phyloP scores from a whole-genome alignment of 78 protist species.

The Dictyostelium capitatum region DNA sequence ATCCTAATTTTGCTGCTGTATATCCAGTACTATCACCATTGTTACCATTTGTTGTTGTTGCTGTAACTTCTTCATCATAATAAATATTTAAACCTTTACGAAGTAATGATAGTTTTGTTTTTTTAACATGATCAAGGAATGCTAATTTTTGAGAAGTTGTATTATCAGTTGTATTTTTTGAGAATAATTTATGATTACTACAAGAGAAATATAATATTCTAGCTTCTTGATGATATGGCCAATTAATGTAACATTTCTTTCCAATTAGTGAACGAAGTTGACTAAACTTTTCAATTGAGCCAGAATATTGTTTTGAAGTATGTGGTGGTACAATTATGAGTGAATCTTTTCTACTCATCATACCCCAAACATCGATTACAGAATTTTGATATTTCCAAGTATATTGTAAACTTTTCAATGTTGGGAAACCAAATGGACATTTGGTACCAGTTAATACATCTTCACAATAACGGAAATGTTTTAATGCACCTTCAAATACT shows the following conservation, averaged over 20 bases:
- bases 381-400: conserved; percentile 24
- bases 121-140: conserved; percentile 35
- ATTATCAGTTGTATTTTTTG: not conserved
- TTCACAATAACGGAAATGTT: conserved; percentile 34
- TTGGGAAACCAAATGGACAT: conserved; percentile 80
- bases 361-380: conserved; percentile 69
- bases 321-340: conserved; percentile 29
- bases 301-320: not conserved
- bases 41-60: not conserved
- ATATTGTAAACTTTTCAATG: conserved; percentile 20
- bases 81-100: conserved; percentile 34
- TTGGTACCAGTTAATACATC: conserved; percentile 65
- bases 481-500: conserved; percentile 8
- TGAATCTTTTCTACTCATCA: conserved; percentile 53
- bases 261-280: conserved; percentile 24
- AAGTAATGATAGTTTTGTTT: not conserved
- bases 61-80: not conserved
- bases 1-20: not conserved
- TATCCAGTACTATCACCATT: not conserved
- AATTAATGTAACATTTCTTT: conserved; percentile 53
- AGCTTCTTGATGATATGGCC: conserved; percentile 78
- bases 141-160: conserved; percentile 18
- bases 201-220: conserved; percentile 58
- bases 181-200: not conserved
- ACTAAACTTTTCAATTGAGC: not conserved